phyloP scores from a whole-genome alignment of 2,329 filamentous ascomycete species.

The Triangularia setosa region DNA sequence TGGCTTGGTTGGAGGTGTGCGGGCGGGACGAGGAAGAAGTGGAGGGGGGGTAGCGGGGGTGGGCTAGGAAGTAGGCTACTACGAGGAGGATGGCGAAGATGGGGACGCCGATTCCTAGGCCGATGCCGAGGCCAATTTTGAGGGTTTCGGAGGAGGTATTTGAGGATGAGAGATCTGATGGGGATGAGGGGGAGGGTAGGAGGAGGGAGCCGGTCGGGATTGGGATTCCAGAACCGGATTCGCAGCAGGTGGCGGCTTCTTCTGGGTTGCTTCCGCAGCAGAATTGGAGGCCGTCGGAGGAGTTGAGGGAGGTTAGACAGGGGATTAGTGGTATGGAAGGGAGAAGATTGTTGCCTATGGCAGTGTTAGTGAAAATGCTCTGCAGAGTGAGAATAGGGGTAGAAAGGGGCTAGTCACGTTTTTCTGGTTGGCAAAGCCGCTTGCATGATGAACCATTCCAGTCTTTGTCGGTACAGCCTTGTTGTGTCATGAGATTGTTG shows the following conservation, averaged over 20 bases:
- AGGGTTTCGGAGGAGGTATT: constrained; percentile 1
- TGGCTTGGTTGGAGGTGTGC: neutral
- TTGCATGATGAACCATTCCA: constrained; percentile 27
- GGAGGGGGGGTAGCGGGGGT: constrained; percentile 1
- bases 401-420: neutral
- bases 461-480: constrained; percentile 29
- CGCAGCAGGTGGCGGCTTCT: constrained; percentile 15
- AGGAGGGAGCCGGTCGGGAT: constrained; percentile 11
- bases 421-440: constrained; percentile 19
- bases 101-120: constrained; percentile 21
- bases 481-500: constrained; percentile 29
- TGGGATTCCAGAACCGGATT: constrained; percentile 1
- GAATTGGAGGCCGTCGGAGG: constrained; percentile 11
- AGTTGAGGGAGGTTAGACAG: constrained; percentile 14
- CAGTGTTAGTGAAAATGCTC: neutral
- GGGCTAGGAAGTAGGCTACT: constrained; percentile 17
- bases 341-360: neutral
- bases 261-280: constrained; percentile 17
- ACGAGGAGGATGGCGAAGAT: constrained; percentile 19
- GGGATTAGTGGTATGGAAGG: constrained; percentile 13
- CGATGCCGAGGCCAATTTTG: constrained; percentile 20
- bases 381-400: neutral
- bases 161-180: neutral
- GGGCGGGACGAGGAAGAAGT: neutral
- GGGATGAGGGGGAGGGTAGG: neutral